Percentiles rank a stretch among this genome's conserved stretches.
Conservation (phyloP, 1,284 basidiomycete genomes). For the Marasmius oreades region DNA sequence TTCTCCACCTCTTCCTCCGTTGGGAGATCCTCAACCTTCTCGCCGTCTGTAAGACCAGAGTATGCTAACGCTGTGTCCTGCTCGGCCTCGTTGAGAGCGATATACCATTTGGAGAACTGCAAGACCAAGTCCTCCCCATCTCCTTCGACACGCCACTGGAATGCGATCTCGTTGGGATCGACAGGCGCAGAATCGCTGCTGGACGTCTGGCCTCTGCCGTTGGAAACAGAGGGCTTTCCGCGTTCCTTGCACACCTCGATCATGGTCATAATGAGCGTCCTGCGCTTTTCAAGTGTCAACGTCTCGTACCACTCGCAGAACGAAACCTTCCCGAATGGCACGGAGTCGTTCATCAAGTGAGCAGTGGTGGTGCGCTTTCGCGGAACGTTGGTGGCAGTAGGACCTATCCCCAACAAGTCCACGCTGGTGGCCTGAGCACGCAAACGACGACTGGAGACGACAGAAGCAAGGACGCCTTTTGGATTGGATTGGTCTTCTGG, state of each 20-base stretch:
- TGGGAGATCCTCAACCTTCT: not conserved
- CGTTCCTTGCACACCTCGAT: constrained; percentile 1
- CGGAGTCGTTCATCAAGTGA: not conserved
- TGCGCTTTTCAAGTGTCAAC: not conserved
- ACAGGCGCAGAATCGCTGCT: not conserved
- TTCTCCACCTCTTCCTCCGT: not conserved
- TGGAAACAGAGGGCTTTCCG: too few relatives aligned
- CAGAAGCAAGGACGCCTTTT: not conserved
- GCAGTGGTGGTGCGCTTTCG: not conserved
- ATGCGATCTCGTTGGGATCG: not conserved
- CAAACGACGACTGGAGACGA: not conserved
- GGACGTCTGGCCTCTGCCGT: not conserved
- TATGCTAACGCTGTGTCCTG: not conserved
- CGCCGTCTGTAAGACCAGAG: not conserved
- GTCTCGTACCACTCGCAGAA: constrained; percentile 3
- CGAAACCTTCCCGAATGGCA: not conserved
- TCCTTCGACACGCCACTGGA: constrained; percentile 1
- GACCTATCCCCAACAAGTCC: not conserved
- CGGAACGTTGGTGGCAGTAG: not conserved
- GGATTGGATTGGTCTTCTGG: not conserved
- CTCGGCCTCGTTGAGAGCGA: not conserved
- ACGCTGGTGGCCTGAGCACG: not conserved
- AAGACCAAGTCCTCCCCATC: not conserved
- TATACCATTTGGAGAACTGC: constrained; percentile 1
- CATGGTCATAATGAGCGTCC: not conserved